A percentile compares a stretch with the other conserved stretches of the same genome.
These are phyloP conservation scores for Annulohypoxylon truncatum DNA, from an alignment of 2,329 filamentous ascomycete species.

Conservation along the genomic window DNA sequence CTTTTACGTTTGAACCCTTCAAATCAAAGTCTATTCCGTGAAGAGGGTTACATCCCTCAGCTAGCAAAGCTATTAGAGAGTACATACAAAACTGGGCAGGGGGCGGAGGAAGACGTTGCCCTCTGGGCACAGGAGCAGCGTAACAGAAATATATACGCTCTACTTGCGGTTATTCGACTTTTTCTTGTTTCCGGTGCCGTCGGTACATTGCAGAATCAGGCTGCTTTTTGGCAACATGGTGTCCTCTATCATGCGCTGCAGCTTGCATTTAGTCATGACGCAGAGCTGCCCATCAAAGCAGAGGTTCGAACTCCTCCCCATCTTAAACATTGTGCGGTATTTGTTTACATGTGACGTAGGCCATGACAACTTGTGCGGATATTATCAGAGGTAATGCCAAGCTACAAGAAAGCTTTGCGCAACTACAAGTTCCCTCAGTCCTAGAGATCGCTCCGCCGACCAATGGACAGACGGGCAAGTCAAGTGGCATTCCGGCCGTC, in stretches of 20 bases:
- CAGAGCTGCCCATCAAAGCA: conserved; percentile 81
- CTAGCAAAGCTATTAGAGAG: conserved; percentile 76
- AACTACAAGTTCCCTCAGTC: conserved; percentile 79
- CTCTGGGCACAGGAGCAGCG: conserved; percentile 81
- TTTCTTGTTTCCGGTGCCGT: conserved; percentile 86
- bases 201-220: conserved; percentile 85
- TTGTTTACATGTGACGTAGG: conserved; percentile 57
- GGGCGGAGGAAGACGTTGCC: conserved; percentile 69
- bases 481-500: conserved; percentile 69
- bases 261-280: conserved; percentile 80
- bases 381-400: conserved; percentile 83
- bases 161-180: conserved; percentile 85
- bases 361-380: conserved; percentile 86
- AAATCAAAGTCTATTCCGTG: conserved; percentile 93
- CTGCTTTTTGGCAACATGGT: conserved; percentile 84
- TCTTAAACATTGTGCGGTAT: conserved; percentile 29
- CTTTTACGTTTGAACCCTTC: conserved; percentile 86
- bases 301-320: conserved; percentile 61
- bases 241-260: conserved; percentile 83
- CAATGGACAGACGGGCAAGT: conserved; percentile 55
- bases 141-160: conserved; percentile 91
- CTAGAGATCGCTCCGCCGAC: conserved; percentile 53
- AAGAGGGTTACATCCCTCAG: conserved; percentile 83
- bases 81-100: conserved; percentile 63
- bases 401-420: conserved; percentile 90